Percentiles rank a stretch among this genome's conserved stretches.
These are phyloP conservation scores for Trichoderma oligosporum DNA, from an alignment of 2,329 filamentous ascomycete species.

Conservation along the genomic window DNA sequence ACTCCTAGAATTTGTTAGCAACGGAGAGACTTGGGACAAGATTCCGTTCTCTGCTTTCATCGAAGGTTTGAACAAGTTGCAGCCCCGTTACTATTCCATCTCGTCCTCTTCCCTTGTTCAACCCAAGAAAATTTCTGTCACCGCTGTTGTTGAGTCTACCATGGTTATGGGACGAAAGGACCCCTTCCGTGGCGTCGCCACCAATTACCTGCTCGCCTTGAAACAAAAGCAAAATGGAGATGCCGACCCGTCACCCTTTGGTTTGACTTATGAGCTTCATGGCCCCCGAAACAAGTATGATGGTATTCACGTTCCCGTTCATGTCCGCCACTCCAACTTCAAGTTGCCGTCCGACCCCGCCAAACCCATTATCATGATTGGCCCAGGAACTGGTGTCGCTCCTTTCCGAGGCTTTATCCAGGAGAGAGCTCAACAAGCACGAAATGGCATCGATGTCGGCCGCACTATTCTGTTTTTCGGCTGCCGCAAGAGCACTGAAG, in stretches of 20 bases:
- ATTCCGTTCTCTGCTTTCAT: slow-evolving; percentile 94
- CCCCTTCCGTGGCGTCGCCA: slow-evolving; percentile 86
- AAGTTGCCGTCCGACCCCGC: slow-evolving; percentile 93
- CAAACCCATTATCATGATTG: slow-evolving; percentile 93
- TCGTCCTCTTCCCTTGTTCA: slow-evolving; percentile 94
- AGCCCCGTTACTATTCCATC: slow-evolving; percentile 98
- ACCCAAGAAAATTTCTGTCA: slow-evolving; percentile 91
- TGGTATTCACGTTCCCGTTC: slow-evolving; percentile 89
- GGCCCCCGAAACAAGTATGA: slow-evolving; percentile 97
- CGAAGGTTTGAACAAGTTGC: slow-evolving; percentile 89
- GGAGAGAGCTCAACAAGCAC: slow-evolving; percentile 80
- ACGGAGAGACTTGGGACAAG: slow-evolving; percentile 71
- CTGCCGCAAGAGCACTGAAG: slow-evolving; percentile 81
- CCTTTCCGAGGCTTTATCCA: slow-evolving; percentile 95
- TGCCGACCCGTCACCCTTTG: slow-evolving; percentile 73
- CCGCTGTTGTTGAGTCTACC: slow-evolving; percentile 86
- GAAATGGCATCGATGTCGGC: slow-evolving; percentile 76
- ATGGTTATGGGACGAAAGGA: slow-evolving; percentile 74
- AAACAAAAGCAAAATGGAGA: slow-evolving; percentile 97
- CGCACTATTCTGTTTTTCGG: slow-evolving; percentile 92
- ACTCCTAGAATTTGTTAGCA: slow-evolving; percentile 68
- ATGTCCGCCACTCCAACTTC: slow-evolving; percentile 98
- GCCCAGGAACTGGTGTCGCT: slow-evolving; percentile 92
- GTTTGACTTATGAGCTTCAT: slow-evolving; percentile 77
- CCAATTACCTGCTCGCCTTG: slow-evolving; percentile 90